A percentile compares a stretch with the other conserved stretches of the same genome.
Conservation (phyloP, 2,329 filamentous ascomycete genomes). For the Colletotrichum paranaense region DNA sequence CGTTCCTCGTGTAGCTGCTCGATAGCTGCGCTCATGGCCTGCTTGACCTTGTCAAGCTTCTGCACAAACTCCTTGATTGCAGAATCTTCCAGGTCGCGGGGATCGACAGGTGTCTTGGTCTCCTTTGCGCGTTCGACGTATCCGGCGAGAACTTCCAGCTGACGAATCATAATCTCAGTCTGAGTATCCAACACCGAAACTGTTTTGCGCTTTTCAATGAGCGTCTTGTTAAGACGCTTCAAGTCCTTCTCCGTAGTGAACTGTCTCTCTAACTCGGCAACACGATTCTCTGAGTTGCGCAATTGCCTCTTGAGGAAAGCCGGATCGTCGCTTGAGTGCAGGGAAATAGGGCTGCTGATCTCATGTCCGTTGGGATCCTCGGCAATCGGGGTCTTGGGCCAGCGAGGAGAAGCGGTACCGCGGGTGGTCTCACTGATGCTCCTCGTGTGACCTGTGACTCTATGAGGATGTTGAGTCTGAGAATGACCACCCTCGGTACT, state of each 20-base stretch:
- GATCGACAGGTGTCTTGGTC: conserved; percentile 81
- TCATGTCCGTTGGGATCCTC: conserved; percentile 63
- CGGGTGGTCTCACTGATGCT: conserved; percentile 77
- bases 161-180: conserved; percentile 93
- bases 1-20: conserved; percentile 76
- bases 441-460: conserved; percentile 61
- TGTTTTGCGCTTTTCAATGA: conserved; percentile 93
- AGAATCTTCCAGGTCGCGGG: conserved; percentile 85
- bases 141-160: conserved; percentile 89
- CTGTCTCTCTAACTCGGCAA: conserved; percentile 87
- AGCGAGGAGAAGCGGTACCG: conserved; percentile 72
- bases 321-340: conserved; percentile 73
- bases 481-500: conserved; percentile 72
- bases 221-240: conserved; percentile 85
- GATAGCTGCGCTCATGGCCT: conserved; percentile 66
- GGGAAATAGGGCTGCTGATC: conserved; percentile 78
- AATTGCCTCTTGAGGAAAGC: conserved; percentile 79
- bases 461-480: conserved; percentile 31
- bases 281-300: conserved; percentile 82
- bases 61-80: conserved; percentile 93
- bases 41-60: conserved; percentile 72
- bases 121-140: conserved; percentile 90
- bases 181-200: conserved; percentile 95
- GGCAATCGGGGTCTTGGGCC: conserved; percentile 75
- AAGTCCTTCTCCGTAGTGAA: conserved; percentile 74